Evolutionary conservation across 1,284 basidiomycete genomes (phyloP), one percentile per base, ranked within the genome.

Genomic region (Malassezia japonica): DNA sequence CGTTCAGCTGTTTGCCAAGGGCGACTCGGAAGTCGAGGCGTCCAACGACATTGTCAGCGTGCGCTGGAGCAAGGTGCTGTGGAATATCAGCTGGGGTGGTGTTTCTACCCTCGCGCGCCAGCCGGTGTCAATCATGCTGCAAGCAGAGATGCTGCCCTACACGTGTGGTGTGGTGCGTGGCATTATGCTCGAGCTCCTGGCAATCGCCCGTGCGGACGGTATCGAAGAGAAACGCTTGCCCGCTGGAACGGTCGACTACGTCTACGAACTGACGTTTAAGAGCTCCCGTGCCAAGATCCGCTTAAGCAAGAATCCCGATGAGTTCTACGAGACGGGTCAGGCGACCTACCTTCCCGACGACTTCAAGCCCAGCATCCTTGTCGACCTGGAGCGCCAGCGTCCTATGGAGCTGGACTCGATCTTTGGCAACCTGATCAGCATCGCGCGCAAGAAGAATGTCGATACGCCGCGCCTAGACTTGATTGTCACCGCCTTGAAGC

Each of bases 11-110:
- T 40, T 36, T 25, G 12, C 8, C 15, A 55, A 70, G 42, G 78
- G 75, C 16, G 77, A 77, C 0, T 74, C 73, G 10, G 57, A 61
- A 1, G 70, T 72, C 4, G 62, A 71, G 1, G 64, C 72, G 10
- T 70, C 74, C 0, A 64, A 74, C 2, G 76, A 78, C 46, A 77
- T 79, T 48, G 76, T 77, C 58, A 65, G 67, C 12, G 74, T 75
- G 49, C 66, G 77, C 46, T 79, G 78, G 78, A 70, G 76, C 40
- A 79, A 79, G 57, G 54, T 62, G 9, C 55, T 68, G 18, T 70
- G 67, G 65, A 70, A 70, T 35, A 58, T 61, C 1, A 56, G 59
- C 15, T 70, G 68, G 68, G 68, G 68, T 15, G 66, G 60, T 0
- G 48, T 67, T 0, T 75, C 75, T 47, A 75, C 77, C 3, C 67